Base-by-base conservation (phyloP, 2,329 filamentous ascomycete genomes). In the Didymella pinodella region DNA sequence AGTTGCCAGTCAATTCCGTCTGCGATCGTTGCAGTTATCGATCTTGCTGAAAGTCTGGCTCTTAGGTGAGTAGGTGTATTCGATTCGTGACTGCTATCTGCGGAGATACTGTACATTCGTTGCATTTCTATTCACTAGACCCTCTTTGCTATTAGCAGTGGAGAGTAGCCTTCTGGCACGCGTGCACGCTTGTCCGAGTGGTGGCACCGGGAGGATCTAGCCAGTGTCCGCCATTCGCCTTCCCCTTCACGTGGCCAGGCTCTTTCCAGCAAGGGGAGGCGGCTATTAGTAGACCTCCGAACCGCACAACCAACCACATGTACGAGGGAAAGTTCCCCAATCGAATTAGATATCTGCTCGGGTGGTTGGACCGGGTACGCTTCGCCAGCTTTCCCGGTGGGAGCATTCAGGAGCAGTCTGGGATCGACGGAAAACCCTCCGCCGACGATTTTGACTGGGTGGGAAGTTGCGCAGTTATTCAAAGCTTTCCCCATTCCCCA, bases 341-440 rank as follows among this genome's bases (percentile, higher is more conserved):
- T 25, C 47, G 40, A 56, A 56, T 56, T 32, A 50, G 25, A 50
- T 2, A 22, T 18, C 11, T 50, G 22, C 14, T 32, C 38, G 31
- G 53, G n/a, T n/a, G 22, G 41, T 20, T 34, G 25, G 16, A 41
- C 20, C 54, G 46, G n/a, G 31, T 34, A 32, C 20, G 31, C 32
- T 38, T 28, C 12, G 25, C 40, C 29, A 14, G 18, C 20, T 16
- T 45, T 25, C 16, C 20, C 4, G 6, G 31, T 32, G 31, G 40
- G 40, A 43, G 22, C 22, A 14, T n/a, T 25, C 12, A 26, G 6
- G 22, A n/a, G 25, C 22, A 26, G 41, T 28, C 22, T 43, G 40
- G 20, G 22, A 5, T 28, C 22, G 7, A 29, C 20, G 7, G 25
- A 22, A 44, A 7, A 25, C 16, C 28, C 52, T 18, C 14, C 3